Evolutionary conservation across 2,329 filamentous ascomycete species (phyloP).

Genomic region (Arachnopeziza araneosa): DNA sequence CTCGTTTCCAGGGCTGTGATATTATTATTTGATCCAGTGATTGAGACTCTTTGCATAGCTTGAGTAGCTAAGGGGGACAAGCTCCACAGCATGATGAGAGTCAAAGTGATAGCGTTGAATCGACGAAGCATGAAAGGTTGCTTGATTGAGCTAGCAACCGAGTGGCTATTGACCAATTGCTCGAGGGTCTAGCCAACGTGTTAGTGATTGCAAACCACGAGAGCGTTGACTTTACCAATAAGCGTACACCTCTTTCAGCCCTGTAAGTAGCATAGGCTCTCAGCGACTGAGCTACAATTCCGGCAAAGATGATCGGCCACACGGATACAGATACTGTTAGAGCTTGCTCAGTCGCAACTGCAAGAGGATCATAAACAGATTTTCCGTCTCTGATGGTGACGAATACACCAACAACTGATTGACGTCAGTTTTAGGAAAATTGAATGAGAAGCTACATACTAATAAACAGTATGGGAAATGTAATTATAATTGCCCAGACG

Average conservation of each 20-base stretch:
- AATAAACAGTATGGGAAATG: constrained; percentile 4
- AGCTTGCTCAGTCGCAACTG: not conserved
- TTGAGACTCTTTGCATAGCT: constrained; percentile 2
- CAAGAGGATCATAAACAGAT: not conserved
- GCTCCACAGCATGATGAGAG: constrained; percentile 5
- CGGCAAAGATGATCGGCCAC: constrained; percentile 11
- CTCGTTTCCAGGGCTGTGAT: no score
- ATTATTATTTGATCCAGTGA: not conserved
- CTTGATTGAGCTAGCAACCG: constrained; percentile 9
- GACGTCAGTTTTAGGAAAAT: not conserved
- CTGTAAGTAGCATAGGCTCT: constrained; percentile 8
- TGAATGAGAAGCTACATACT: not conserved
- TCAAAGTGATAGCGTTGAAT: constrained; percentile 4
- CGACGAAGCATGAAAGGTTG: constrained; percentile 10
- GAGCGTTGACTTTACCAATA: constrained; percentile 4
- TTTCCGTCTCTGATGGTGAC: not conserved
- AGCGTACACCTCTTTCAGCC: constrained; percentile 8
- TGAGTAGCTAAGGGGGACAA: constrained; percentile 7
- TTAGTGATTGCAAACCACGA: not conserved
- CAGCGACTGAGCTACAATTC: constrained; percentile 8
- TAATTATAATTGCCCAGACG: constrained; percentile 5
- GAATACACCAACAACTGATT: not conserved
- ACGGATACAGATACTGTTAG: constrained; percentile 2
- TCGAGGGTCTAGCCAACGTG: constrained; percentile 3
- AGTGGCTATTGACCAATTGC: constrained; percentile 7